Percentiles rank a stretch among this genome's conserved stretches.
Evolutionary conservation across 2,329 filamentous ascomycete species (phyloP).

Genomic region (Blastomyces silverae): DNA sequence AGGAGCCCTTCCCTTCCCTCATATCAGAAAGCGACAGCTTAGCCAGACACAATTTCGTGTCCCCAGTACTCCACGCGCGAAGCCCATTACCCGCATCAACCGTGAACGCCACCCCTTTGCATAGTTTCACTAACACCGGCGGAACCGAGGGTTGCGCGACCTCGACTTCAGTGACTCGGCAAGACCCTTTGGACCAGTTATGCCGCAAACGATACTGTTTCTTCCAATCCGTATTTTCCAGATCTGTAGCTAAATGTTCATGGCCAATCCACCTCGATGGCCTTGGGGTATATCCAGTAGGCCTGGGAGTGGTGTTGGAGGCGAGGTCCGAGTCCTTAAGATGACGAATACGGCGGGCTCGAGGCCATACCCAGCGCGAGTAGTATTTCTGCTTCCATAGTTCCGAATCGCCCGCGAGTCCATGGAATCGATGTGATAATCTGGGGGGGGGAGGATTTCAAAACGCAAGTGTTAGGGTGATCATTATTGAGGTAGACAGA

Average conservation of each 20-base stretch:
- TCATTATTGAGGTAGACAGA: no score
- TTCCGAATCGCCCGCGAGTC: constrained; percentile 71
- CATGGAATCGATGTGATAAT: constrained; percentile 64
- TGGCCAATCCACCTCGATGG: constrained; percentile 58
- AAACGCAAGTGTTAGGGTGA: no score
- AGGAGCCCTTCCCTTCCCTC: constrained; percentile 46
- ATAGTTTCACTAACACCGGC: constrained; percentile 65
- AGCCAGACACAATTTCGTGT: constrained; percentile 54
- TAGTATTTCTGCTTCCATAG: constrained; percentile 91
- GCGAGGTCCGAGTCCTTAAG: constrained; percentile 43
- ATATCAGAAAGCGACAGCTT: constrained; percentile 29
- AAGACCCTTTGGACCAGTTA: constrained; percentile 83
- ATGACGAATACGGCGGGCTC: constrained; percentile 68
- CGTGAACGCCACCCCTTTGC: constrained; percentile 70
- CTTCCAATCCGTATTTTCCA: constrained; percentile 67
- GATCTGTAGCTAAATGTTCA: constrained; percentile 48
- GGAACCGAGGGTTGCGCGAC: constrained; percentile 52
- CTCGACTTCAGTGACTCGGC: constrained; percentile 69
- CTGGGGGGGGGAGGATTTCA: constrained; percentile 16
- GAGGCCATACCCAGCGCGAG: constrained; percentile 73
- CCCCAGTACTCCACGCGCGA: constrained; percentile 68
- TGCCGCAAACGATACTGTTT: constrained; percentile 78
- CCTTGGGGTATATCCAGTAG: constrained; percentile 47
- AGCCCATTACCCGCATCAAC: constrained; percentile 64
- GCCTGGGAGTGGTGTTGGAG: not conserved